Evolutionary conservation across 2,329 filamentous ascomycete species (phyloP).

Genomic region (Colletotrichum agaves): DNA sequence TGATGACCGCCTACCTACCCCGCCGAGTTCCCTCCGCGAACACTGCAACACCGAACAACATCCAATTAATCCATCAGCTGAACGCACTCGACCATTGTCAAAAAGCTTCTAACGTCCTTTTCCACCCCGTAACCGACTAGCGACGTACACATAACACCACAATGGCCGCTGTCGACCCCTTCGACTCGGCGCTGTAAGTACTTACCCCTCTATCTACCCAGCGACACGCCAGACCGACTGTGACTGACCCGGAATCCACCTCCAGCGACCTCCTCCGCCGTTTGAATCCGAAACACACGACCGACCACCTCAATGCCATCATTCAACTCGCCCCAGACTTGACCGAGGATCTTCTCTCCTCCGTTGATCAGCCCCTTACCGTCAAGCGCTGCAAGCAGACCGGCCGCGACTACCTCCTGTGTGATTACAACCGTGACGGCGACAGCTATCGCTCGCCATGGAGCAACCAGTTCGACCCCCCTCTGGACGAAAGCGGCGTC

Average conservation of each 20-base stretch:
- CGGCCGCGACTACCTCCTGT: slow-evolving; percentile 95
- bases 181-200: slow-evolving; percentile 80
- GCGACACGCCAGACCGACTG: slow-evolving; percentile 3
- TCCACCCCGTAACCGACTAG: not conserved
- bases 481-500: slow-evolving; percentile 73
- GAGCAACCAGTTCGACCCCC: slow-evolving; percentile 98
- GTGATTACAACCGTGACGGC: slow-evolving; percentile 99
- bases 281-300: slow-evolving; percentile 92
- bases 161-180: slow-evolving; percentile 70
- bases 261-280: slow-evolving; percentile 95
- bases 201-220: slow-evolving; percentile 13
- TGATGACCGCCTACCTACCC: slow-evolving; percentile 10
- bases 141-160: slow-evolving; percentile 24
- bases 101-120: not conserved
- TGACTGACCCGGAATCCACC: slow-evolving; percentile 13
- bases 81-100: slow-evolving; percentile 9
- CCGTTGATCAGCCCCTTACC: slow-evolving; percentile 93
- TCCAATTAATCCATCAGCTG: not conserved
- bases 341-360: slow-evolving; percentile 96
- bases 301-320: slow-evolving; percentile 87
- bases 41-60: slow-evolving; percentile 20
- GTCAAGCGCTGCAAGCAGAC: slow-evolving; percentile 87
- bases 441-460: slow-evolving; percentile 98
- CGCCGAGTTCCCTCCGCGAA: slow-evolving; percentile 16
- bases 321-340: slow-evolving; percentile 90